phyloP scores from a whole-genome alignment of 1,284 basidiomycete genomes.

The Leccinum colubrinum region DNA sequence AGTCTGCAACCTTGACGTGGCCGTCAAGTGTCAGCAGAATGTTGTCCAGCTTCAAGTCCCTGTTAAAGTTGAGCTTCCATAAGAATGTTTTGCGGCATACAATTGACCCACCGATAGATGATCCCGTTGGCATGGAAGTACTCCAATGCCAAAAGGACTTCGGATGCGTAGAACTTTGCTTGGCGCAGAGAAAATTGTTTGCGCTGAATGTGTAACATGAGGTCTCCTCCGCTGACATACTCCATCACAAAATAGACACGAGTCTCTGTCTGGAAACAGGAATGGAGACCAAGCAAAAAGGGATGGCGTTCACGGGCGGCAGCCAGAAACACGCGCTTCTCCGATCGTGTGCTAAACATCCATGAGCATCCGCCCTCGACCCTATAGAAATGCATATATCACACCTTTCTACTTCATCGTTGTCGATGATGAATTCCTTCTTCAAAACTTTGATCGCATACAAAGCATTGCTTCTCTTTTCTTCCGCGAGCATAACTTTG shows the following conservation, averaged over 20 bases:
- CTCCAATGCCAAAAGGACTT: conserved; percentile 94
- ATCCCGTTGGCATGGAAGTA: conserved; percentile 99
- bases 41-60: conserved; percentile 98
- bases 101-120: conserved; percentile 79
- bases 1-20: conserved; percentile 98
- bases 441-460: conserved; percentile 99
- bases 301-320: conserved; percentile 97
- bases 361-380: conserved; percentile 9
- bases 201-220: conserved; percentile 91
- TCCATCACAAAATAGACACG: conserved; percentile 95
- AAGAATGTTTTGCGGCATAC: not conserved
- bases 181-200: conserved; percentile 94
- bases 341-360: conserved; percentile 85
- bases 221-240: conserved; percentile 94
- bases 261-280: conserved; percentile 99
- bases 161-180: conserved; percentile 99
- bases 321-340: conserved; percentile 97
- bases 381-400: conserved; percentile 2
- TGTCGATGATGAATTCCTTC: conserved; percentile 99
- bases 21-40: conserved; percentile 96
- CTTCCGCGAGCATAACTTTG: conserved; percentile 99
- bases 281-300: conserved; percentile 95
- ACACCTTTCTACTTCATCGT: conserved; percentile 98
- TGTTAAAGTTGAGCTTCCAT: conserved; percentile 33
- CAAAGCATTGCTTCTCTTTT: conserved; percentile 86